These are phyloP conservation scores for Ophiocordyceps unilateralis DNA, from an alignment of 2,329 filamentous ascomycete species.

Conservation along the genomic window DNA sequence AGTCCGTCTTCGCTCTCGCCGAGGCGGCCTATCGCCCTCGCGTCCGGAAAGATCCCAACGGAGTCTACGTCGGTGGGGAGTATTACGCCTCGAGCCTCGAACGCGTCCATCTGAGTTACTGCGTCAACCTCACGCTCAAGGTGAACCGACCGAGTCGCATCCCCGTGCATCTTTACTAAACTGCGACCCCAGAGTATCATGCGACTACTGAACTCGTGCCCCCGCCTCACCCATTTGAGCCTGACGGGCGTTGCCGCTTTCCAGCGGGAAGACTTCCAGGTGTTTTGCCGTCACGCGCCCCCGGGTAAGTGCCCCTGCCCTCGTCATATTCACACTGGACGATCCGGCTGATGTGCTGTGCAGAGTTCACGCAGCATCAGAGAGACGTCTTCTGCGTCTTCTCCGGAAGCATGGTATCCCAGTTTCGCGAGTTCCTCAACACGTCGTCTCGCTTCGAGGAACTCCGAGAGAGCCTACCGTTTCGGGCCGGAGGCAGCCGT, in stretches of 20 bases:
- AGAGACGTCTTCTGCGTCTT: slow-evolving; percentile 95
- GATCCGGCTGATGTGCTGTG: neutral
- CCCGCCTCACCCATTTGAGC: slow-evolving; percentile 81
- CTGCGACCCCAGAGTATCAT: slow-evolving; percentile 56
- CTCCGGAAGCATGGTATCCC: slow-evolving; percentile 66
- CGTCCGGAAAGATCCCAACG: slow-evolving; percentile 29
- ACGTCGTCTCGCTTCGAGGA: slow-evolving; percentile 28
- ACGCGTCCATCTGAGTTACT: slow-evolving; percentile 92
- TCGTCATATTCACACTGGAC: neutral
- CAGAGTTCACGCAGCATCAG: slow-evolving; percentile 90
- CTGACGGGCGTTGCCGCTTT: slow-evolving; percentile 90
- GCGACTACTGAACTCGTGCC: slow-evolving; percentile 74
- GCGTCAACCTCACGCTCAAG: slow-evolving; percentile 63
- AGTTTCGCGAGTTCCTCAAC: slow-evolving; percentile 66
- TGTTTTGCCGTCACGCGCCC: slow-evolving; percentile 76
- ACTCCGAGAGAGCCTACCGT: slow-evolving; percentile 17
- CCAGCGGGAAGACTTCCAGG: slow-evolving; percentile 64
- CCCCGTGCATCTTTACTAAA: neutral
- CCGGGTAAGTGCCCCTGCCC: slow-evolving; percentile 30
- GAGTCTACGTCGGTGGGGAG: slow-evolving; percentile 29
- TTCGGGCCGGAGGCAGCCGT: slow-evolving; percentile 4
- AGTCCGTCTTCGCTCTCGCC: slow-evolving; percentile 72
- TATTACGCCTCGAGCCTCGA: slow-evolving; percentile 55
- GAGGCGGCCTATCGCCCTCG: slow-evolving; percentile 42
- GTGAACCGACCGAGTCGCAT: slow-evolving; percentile 27